These are phyloP conservation scores for Coprinopsis strossmayeri DNA, from an alignment of 768 basidiomycete genomes.

Conservation along the genomic window DNA sequence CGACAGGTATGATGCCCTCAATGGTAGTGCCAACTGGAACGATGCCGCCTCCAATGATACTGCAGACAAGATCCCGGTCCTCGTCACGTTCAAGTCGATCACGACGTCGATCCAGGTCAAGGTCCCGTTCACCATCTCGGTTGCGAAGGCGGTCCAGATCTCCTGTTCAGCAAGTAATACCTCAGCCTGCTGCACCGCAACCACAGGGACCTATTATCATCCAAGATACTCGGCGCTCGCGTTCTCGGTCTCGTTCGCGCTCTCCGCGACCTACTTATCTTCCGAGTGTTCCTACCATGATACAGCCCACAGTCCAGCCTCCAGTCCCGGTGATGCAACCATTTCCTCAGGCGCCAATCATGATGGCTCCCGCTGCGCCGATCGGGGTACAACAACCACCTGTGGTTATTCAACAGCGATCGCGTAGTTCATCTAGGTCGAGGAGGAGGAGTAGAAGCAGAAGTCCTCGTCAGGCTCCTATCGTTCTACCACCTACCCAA, in stretches of 20 bases:
- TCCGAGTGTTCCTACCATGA: slow-evolving; percentile 2
- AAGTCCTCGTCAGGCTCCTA: slow-evolving; percentile 5
- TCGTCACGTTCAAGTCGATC: background rate
- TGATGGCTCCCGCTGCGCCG: background rate
- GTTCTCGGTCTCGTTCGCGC: slow-evolving; percentile 16
- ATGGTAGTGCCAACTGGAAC: background rate
- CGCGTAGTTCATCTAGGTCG: slow-evolving; percentile 10
- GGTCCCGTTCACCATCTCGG: slow-evolving; percentile 4
- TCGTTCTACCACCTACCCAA: slow-evolving; percentile 8
- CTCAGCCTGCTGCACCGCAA: background rate
- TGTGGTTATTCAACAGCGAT: slow-evolving; percentile 5
- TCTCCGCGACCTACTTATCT: slow-evolving; percentile 11
- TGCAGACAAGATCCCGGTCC: background rate
- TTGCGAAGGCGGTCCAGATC: slow-evolving; percentile 12
- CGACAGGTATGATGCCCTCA: background rate
- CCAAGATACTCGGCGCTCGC: background rate
- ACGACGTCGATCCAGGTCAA: slow-evolving; percentile 4
- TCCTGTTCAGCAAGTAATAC: background rate
- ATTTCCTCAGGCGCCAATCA: slow-evolving; percentile 1
- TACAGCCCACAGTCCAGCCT: slow-evolving; percentile 6
- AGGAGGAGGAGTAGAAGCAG: slow-evolving; percentile 12
- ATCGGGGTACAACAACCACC: slow-evolving; percentile 6
- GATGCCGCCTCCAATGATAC: background rate
- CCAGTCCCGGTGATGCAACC: slow-evolving; percentile 1
- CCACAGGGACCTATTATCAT: slow-evolving; percentile 9